A percentile compares a stretch with the other conserved stretches of the same genome.
phyloP scores from a whole-genome alignment of 1,284 basidiomycete genomes.

The Austroboletus novae-zelandiae region DNA sequence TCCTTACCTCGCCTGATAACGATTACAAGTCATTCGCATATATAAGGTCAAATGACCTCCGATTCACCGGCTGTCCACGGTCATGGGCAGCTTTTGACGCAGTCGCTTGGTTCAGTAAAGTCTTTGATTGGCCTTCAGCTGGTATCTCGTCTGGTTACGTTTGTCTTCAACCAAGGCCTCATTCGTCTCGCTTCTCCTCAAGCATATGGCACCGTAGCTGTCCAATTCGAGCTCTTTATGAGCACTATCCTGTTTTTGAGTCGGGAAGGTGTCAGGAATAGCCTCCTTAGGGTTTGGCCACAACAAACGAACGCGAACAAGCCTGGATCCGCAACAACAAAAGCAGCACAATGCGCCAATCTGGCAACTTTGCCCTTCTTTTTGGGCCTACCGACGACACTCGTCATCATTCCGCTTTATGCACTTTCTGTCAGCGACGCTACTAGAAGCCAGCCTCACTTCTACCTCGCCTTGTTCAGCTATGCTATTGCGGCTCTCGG shows the following conservation, averaged over 20 bases:
- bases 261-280: slow-evolving; percentile 87
- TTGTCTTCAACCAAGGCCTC: slow-evolving; percentile 84
- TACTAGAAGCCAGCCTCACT: slow-evolving; percentile 61
- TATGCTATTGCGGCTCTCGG: slow-evolving; percentile 74
- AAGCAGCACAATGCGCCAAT: slow-evolving; percentile 38
- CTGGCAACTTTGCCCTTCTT: slow-evolving; percentile 58
- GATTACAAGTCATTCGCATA: slow-evolving; percentile 1
- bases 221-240: slow-evolving; percentile 84
- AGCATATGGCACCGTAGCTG: slow-evolving; percentile 83
- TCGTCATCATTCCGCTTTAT: slow-evolving; percentile 50
- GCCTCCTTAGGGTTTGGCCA: slow-evolving; percentile 57
- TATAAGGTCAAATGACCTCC: slow-evolving; percentile 15
- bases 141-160: slow-evolving; percentile 81
- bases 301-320: slow-evolving; percentile 14
- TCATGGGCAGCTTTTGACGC: slow-evolving; percentile 32
- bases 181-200: slow-evolving; percentile 83
- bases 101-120: slow-evolving; percentile 63
- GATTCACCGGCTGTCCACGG: slow-evolving; percentile 1
- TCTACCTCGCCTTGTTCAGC: slow-evolving; percentile 58
- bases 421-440: slow-evolving; percentile 45
- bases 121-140: slow-evolving; percentile 87
- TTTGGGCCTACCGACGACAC: slow-evolving; percentile 53
- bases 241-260: slow-evolving; percentile 91
- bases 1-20: slow-evolving; percentile 3
- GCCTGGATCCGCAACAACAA: slow-evolving; percentile 9